Conservation (phyloP, 768 basidiomycete species). For the Naganishia antarctica region DNA sequence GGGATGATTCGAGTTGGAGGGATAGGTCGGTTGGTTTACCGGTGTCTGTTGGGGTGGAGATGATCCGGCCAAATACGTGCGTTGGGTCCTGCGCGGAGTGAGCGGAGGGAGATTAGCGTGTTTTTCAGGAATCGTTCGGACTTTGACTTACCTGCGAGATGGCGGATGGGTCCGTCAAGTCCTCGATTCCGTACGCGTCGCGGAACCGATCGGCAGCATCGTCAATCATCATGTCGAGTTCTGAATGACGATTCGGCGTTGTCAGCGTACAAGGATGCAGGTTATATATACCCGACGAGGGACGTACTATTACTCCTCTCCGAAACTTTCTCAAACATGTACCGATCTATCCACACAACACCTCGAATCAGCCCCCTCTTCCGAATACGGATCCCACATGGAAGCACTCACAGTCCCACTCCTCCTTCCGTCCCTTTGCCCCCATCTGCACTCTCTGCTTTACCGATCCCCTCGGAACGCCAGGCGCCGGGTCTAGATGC, state of each 20-base stretch:
- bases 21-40: conserved; percentile 70
- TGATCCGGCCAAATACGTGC: conserved; percentile 63
- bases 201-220: conserved; percentile 71
- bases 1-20: conserved; percentile 75
- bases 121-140: conserved; percentile 22
- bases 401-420: conserved; percentile 38
- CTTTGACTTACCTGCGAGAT: conserved; percentile 54
- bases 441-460: conserved; percentile 42
- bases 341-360: conserved; percentile 55
- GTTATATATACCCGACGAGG: neutral
- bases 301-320: conserved; percentile 72
- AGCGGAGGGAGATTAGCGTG: neutral
- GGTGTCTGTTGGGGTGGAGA: conserved; percentile 51
- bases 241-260: conserved; percentile 50
- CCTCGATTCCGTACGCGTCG: conserved; percentile 64
- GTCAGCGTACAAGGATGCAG: conserved; percentile 1
- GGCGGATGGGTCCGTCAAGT: conserved; percentile 71
- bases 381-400: neutral
- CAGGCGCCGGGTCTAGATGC: conserved; percentile 39
- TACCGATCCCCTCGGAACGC: conserved; percentile 28
- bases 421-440: conserved; percentile 39
- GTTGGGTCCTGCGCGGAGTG: conserved; percentile 57
- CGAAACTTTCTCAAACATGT: conserved; percentile 88
- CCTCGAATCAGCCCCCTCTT: neutral
- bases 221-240: conserved; percentile 80